Evolutionary conservation across 345 rosid genomes (phyloP).

Genomic region (Bruguiera parviflora): DNA sequence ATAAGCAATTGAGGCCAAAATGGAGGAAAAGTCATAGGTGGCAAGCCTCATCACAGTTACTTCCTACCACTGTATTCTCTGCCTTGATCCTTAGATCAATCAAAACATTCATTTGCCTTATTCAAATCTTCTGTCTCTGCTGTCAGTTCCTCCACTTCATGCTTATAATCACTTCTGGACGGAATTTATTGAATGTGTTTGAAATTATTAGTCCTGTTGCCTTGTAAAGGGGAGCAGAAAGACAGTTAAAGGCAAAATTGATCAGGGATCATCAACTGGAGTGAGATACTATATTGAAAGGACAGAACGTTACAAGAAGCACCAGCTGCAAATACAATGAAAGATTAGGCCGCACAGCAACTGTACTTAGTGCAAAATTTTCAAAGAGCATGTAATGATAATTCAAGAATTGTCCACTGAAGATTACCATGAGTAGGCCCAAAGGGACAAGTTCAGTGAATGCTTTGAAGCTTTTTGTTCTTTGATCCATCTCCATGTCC

Average conservation of each 20-base stretch:
- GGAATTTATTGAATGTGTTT: neutral
- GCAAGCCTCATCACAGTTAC: constrained; percentile 19
- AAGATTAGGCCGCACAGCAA: neutral
- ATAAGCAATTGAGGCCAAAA: constrained; percentile 23
- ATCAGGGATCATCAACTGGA: constrained; percentile 58
- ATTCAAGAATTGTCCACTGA: neutral
- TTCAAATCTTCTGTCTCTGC: constrained; percentile 57
- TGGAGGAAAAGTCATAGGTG: constrained; percentile 9
- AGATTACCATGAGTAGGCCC: constrained; percentile 47
- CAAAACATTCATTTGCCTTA: constrained; percentile 64
- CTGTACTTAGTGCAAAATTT: no score
- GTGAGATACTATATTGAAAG: constrained; percentile 57
- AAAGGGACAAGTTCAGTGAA: constrained; percentile 67
- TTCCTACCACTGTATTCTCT: constrained; percentile 36
- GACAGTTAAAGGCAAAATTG: constrained; percentile 40
- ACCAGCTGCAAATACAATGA: constrained; percentile 35
- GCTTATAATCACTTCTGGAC: constrained; percentile 24
- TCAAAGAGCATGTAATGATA: no score
- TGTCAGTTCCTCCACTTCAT: constrained; percentile 46
- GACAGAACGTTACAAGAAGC: constrained; percentile 43
- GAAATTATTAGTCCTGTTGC: constrained; percentile 26
- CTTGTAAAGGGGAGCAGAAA: constrained; percentile 68
- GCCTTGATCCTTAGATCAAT: constrained; percentile 67
- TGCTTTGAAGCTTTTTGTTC: constrained; percentile 48
- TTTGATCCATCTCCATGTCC: constrained; percentile 79